Evolutionary conservation across 2,329 filamentous ascomycete genomes (phyloP), one percentile per base, ranked within the genome.

Genomic region (Huntiella omanensis): DNA sequence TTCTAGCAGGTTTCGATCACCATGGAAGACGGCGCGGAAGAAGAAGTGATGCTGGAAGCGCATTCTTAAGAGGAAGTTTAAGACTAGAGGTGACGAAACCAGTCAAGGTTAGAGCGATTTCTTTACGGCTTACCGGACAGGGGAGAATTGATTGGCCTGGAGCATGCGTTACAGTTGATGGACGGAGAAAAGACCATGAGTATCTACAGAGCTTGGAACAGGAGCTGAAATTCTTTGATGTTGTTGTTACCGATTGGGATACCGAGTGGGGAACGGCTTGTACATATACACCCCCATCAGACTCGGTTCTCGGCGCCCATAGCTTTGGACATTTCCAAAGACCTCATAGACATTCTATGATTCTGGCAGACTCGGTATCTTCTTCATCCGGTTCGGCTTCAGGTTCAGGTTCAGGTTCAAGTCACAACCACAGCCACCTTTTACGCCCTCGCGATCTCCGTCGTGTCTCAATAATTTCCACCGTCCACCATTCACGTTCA

Each of bases 81-180:
- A 80, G 83, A 55, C 60, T 98, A 35, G 80, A 80, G 50, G 73
- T 96, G 10, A 79, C 82, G 40, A 96, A 96, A 58, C 82, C 83
- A 53, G 77, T 86, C 40, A 98, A 98, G 63, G 78, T 98, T 53
- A 95, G 94, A 65, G 80, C 84, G 3, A 74, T 98, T 17, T 86
- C 82, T 4, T 68, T 98, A 45, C 88, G 83, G 55, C 83, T 98
- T 54, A 74, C 79, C 36, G 91, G 88, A 28, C 80, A 77, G 57
- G 84, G 86, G 3, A 75, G 81, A 52, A 96, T 91, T 1, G 86
- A 94, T 57, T 98, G 91, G 91, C 88, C 91, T 12, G 91, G 96
- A 65, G 85, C 86, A 43, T 91, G 96, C 28, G 88, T 91, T 3
- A 86, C 87, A 0, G 71, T 80, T 48, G 94, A 93, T 60, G 71